Base-by-base conservation (phyloP, 345 rosid genomes). In the Hibiscus trionum region DNA sequence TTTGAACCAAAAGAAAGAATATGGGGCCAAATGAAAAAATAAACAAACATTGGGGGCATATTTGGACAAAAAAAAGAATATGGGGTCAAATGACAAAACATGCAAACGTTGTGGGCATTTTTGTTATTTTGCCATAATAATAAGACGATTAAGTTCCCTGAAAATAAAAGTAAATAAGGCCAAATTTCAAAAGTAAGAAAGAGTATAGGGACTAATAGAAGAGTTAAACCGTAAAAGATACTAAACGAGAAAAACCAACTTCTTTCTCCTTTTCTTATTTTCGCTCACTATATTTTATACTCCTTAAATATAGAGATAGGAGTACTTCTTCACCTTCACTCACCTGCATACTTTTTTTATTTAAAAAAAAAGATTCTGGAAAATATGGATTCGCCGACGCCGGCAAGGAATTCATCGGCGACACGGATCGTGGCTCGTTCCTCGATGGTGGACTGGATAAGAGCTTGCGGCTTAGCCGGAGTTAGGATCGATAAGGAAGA, bases 401-500 rank as follows among this genome's bases (percentile, higher is more conserved):
- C 80, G 57, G 26, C 61, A 0, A 83, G 81, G 17, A 85, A 78
- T 19, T 83, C 83, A 15, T 75, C 85, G 33, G 75, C 86, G 77
- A 78, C 84, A 82, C 69, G 84, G 85, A 80, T 88, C 73, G 83
- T 82, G 58, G 76, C 83, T 61, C 76, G 94, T 33, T 83, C 91
- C 57, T 90, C 96, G 2, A 72, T 90, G 75, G 82, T 88, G 0
- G 93, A 90, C 5, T 88, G 91, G 16, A 74, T 91, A 75, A 78
- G 88, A 33, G 82, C 85, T 11, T 87, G 88, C 61, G 91, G 88
- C 8, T 77, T 92, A 70, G 82, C 89, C 21, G 96, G 87, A 72
- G 74, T 89, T 72, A 80, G 90, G 64, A 84, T 96, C 71, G 84
- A 91, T 50, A 93, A 85, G 77, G 88, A 84, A 77, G 90, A 88